Evolutionary conservation across 2,329 filamentous ascomycete genomes (phyloP).

Genomic region (Epichloe aotearoae): DNA sequence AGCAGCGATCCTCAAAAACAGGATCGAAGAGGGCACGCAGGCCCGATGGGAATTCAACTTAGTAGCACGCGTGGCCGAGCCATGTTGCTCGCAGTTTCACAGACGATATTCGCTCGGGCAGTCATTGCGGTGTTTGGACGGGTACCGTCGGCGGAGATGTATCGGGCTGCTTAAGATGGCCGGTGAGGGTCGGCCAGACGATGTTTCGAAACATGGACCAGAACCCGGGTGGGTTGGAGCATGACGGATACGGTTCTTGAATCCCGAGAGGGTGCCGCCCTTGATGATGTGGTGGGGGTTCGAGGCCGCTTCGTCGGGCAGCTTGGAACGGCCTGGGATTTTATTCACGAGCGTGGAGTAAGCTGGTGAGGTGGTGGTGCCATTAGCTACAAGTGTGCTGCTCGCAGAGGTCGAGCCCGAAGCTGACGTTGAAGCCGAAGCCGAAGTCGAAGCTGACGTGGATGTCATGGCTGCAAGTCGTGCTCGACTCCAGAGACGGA

Average conservation of each 20-base stretch:
- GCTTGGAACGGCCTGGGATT: constrained; percentile 11
- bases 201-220: constrained; percentile 18
- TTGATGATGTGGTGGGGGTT: too few relatives aligned
- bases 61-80: constrained; percentile 92
- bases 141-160: constrained; percentile 52
- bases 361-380: too few relatives aligned
- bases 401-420: too few relatives aligned
- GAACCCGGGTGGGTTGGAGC: constrained; percentile 5
- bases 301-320: constrained; percentile 27
- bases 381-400: too few relatives aligned
- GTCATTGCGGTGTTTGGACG: constrained; percentile 54
- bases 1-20: constrained; percentile 80
- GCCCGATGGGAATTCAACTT: constrained; percentile 76
- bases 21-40: constrained; percentile 74
- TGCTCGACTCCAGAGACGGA: too few relatives aligned
- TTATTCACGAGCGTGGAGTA: too few relatives aligned
- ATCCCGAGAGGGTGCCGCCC: too few relatives aligned
- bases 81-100: constrained; percentile 64
- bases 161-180: constrained; percentile 37
- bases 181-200: constrained; percentile 25
- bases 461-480: too few relatives aligned
- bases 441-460: too few relatives aligned
- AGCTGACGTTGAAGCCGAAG: too few relatives aligned
- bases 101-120: constrained; percentile 42
- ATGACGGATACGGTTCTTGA: too few relatives aligned